A percentile compares a stretch with the other conserved stretches of the same genome.
Evolutionary conservation across 148 eudicot species (phyloP).

Genomic region (Chenopodium berlandieri): DNA sequence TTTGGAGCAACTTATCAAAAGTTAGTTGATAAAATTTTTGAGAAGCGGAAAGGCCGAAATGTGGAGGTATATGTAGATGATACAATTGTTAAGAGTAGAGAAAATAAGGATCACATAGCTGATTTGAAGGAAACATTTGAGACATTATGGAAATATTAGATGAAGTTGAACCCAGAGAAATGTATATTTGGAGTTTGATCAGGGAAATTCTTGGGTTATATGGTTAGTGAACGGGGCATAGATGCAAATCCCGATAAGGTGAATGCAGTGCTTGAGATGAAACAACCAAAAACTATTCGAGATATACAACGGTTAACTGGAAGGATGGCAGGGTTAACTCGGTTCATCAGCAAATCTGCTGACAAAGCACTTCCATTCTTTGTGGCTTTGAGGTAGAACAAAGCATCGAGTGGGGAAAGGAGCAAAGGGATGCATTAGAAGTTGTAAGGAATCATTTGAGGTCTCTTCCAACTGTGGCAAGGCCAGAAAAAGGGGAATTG

Average conservation of each 20-base stretch:
- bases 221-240: neutral
- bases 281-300: too few species aligned
- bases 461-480: neutral
- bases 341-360: neutral
- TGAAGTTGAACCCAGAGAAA: conserved; percentile 1
- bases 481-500: neutral
- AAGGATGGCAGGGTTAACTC: too few species aligned
- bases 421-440: neutral
- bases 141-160: neutral
- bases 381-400: neutral
- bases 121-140: neutral
- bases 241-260: neutral
- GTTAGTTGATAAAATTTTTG: too few species aligned
- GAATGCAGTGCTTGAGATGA: neutral
- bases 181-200: neutral
- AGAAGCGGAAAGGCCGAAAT: too few species aligned
- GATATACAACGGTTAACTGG: too few species aligned
- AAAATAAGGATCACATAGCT: neutral
- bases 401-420: neutral
- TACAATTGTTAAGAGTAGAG: too few species aligned
- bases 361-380: neutral
- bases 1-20: too few species aligned
- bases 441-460: neutral
- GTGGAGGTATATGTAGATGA: too few species aligned
- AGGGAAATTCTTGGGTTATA: neutral